phyloP scores from a whole-genome alignment of 1,139 yeast genomes.

The Geotrichum klebahnii region DNA sequence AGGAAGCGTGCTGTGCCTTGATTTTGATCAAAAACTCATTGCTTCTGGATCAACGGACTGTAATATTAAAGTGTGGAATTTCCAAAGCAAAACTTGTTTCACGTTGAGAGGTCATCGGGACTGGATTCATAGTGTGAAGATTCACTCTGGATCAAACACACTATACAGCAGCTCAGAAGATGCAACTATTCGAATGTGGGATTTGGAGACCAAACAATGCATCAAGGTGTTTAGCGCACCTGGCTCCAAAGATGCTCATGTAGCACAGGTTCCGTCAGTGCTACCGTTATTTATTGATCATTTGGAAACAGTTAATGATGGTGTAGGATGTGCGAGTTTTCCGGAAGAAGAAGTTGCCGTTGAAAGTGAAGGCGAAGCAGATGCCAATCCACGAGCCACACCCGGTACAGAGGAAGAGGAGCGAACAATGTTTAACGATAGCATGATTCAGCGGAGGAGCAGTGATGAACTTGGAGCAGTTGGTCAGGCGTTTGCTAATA shows the following conservation, averaged over 20 bases:
- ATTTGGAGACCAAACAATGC: conserved; percentile 72
- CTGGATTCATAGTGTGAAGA: conserved; percentile 85
- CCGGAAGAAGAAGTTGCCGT: conserved; percentile 8
- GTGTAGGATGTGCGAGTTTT: too few relatives aligned
- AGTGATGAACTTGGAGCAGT: background rate
- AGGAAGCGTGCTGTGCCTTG: conserved; percentile 72
- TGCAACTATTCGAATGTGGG: conserved; percentile 93
- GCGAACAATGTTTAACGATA: conserved; percentile 10
- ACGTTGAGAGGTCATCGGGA: conserved; percentile 90
- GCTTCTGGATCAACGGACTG: conserved; percentile 92
- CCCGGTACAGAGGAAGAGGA: conserved; percentile 20
- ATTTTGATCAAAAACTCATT: conserved; percentile 71
- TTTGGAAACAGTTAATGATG: conserved; percentile 37
- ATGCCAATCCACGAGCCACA: too few relatives aligned
- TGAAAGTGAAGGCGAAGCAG: conserved; percentile 18
- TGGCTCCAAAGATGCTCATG: conserved; percentile 19
- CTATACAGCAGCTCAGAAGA: conserved; percentile 89
- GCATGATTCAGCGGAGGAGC: background rate
- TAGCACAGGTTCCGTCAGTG: conserved; percentile 82
- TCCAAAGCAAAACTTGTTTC: conserved; percentile 85
- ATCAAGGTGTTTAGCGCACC: conserved; percentile 65
- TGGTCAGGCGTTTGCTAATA: background rate
- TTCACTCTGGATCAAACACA: conserved; percentile 73
- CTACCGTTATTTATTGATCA: conserved; percentile 66
- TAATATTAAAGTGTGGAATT: conserved; percentile 94